phyloP scores from a whole-genome alignment of 2,329 filamentous ascomycete genomes.

The Aquanectria penicillioides region DNA sequence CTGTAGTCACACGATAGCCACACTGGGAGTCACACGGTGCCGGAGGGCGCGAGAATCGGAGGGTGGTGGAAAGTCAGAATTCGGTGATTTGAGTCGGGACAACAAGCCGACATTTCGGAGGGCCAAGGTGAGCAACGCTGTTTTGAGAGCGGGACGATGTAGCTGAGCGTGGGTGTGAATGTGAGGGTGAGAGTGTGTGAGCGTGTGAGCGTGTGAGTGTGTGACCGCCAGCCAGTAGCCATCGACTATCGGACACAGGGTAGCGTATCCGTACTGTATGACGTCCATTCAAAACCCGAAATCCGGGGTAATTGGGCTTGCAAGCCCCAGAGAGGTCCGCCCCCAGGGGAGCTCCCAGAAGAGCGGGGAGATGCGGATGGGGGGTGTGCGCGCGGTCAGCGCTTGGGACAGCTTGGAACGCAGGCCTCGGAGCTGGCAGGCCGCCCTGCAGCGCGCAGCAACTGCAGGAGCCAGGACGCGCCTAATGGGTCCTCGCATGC shows the following conservation, averaged over 20 bases:
- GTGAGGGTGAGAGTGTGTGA: constrained; percentile 1
- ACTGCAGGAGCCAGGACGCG: constrained; percentile 8
- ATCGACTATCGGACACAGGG: too few relatives aligned
- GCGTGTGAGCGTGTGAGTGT: too few relatives aligned
- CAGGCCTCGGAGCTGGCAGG: constrained; percentile 4
- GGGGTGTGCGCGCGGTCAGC: too few relatives aligned
- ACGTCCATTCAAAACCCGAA: too few relatives aligned
- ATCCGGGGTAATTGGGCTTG: too few relatives aligned
- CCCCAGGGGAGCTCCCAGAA: too few relatives aligned
- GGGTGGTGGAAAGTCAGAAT: not conserved
- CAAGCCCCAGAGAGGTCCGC: too few relatives aligned
- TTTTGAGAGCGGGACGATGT: not conserved
- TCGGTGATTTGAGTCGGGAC: constrained; percentile 1
- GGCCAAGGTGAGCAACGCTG: not conserved
- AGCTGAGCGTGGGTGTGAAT: constrained; percentile 11
- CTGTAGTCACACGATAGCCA: too few relatives aligned
- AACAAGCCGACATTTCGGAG: constrained; percentile 1
- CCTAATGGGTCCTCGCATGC: constrained; percentile 8
- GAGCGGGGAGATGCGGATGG: too few relatives aligned
- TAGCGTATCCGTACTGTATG: too few relatives aligned
- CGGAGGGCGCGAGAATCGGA: constrained; percentile 4
- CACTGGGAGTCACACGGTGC: not conserved
- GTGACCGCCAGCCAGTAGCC: too few relatives aligned
- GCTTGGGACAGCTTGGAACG: too few relatives aligned
- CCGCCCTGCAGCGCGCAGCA: constrained; percentile 19